Base-by-base conservation (phyloP, 305 asterid genomes). In the Fraxinus dipetala region DNA sequence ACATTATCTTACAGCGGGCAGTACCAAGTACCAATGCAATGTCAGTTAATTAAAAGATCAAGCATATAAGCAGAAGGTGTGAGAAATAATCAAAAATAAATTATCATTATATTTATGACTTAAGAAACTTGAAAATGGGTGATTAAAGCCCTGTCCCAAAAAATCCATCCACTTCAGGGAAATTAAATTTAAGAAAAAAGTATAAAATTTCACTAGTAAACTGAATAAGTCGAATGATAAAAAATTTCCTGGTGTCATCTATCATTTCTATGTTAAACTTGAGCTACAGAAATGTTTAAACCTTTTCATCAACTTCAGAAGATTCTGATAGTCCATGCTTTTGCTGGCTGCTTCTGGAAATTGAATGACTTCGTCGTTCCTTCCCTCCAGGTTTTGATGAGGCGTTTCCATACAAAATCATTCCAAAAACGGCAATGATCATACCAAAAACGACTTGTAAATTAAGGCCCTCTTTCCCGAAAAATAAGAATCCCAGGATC, bases 311-410 rank as follows among this genome's bases (percentile, higher is more conserved):
- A 51, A 63, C 76, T 79, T 88, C 91, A 13, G 92, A 86, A 63
- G 95, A 83, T 82, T 89, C 95, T 22, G 87, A 75, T 38, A 78
- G 77, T 81, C 81, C 91, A 70, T 93, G 87, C 85, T 90, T 92
- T 79, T 82, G 95, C 74, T 86, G 91, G 84, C 83, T 88, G 77
- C 76, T 89, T 84, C 85, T 86, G n/a, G 93, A 69, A 35, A 83
- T 45, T 78, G 90, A 82, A 83, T 88, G 88, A 85, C 89, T 87
- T 28, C 87, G 94, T 11, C 95, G 90, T 85, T 93, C 98, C 82
- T 93, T 93, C 30, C 98, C 98, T 61, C 97, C 98, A 0, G 98
- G 97, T 89, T 91, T 93, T 10, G 96, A 90, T 0, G 98, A 93
- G 84, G 97, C 97, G 80, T 92, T 93, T 34, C 97, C 94, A 24